Percentiles rank a stretch among this genome's conserved stretches.
Conservation (phyloP, 768 basidiomycete species). For the Amanita pallidorosea region DNA sequence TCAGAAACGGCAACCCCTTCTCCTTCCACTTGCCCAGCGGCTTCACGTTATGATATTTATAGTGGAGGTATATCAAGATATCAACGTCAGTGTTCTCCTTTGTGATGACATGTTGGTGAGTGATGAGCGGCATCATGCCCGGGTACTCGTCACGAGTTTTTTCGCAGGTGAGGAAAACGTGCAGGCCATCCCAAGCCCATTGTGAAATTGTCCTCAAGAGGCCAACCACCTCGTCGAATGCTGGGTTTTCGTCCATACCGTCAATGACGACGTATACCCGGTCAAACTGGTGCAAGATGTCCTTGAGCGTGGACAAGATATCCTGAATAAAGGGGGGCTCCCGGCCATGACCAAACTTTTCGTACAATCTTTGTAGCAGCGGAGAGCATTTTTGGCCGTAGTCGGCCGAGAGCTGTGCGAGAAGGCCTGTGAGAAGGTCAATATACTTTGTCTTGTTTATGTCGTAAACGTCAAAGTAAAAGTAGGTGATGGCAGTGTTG, state of each 20-base stretch:
- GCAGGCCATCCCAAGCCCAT: neutral
- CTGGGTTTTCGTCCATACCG: neutral
- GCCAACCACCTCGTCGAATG: neutral
- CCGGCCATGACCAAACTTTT: neutral
- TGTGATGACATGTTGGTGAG: neutral
- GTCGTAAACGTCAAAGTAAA: slow-evolving; percentile 4
- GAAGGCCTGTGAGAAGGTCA: neutral
- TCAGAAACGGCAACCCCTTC: neutral
- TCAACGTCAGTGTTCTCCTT: neutral
- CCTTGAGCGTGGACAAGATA: neutral
- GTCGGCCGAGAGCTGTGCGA: neutral
- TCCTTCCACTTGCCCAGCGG: neutral
- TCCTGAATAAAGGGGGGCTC: neutral
- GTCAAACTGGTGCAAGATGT: neutral
- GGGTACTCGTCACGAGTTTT: neutral
- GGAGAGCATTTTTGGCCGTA: neutral
- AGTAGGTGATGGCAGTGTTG: neutral
- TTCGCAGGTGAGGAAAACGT: neutral
- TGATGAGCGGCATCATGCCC: neutral
- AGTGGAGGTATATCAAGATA: neutral
- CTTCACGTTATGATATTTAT: neutral
- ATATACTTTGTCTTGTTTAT: neutral
- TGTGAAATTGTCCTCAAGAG: neutral
- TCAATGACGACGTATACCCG: neutral
- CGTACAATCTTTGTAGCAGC: neutral